Base-by-base conservation (phyloP, 805 yeast genomes). In the Teunomyces atbi region DNA sequence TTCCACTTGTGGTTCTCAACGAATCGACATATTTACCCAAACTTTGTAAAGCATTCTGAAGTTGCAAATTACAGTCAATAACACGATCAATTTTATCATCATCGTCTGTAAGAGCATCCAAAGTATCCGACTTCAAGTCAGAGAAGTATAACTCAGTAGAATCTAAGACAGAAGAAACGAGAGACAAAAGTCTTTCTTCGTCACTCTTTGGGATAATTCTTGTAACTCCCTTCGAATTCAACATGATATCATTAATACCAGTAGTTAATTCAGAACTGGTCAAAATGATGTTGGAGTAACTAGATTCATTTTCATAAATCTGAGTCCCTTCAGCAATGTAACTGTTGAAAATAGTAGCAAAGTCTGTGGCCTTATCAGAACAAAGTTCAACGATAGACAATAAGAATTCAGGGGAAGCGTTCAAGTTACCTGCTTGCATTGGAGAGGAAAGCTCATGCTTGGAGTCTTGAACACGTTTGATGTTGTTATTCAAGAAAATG, bases 401-500 rank as follows among this genome's bases (percentile, higher is more conserved):
- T 18, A 85, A 64, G 55, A 79, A 84, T 52, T 79, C 83, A 2
- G 92, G 87, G 0, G 92, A 79, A 2, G 94, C 76, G 60, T 82
- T 83, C 53, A 82, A 81, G 60, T 86, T 87, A 45, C 94, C 94
- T 3, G 89, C 88, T 64, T 86, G 89, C 80, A 85, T 79, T 26
- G 94, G 88, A 4, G 91, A 84, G 45, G 82, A 84, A 50, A 88
- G 70, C 56, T 84, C 89, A 57, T 79, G 84, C 34, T 78, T 69
- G 0, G 86, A 68, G 53, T 86, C 89, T 65, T 89, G 95, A 44
- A 89, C 76, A 43, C 89, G 74, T 50, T 82, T 81, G 21, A 86
- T 79, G 38, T 87, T 89, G 52, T 86, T 78, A 18, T 71, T 74
- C 49, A 89, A 70, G 41, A 89, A 78, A 7, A 91, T 82, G 61